These are phyloP conservation scores for Stevia rebaudiana DNA, from an alignment of 140 eudicot species.

Conservation along the genomic window DNA sequence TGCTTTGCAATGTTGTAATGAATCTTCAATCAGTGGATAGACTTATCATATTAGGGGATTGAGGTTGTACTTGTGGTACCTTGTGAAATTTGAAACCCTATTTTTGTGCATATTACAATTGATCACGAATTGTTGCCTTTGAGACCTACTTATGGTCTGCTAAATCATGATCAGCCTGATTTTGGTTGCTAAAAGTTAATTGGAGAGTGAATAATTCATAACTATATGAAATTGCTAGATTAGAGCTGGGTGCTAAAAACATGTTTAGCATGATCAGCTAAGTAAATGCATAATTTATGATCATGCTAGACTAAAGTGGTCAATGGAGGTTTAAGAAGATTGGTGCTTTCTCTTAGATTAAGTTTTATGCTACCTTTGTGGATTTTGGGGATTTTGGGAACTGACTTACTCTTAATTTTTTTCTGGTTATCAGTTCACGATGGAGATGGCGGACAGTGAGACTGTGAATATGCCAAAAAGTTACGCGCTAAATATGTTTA, in stretches of 20 bases:
- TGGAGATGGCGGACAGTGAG: slow-evolving; percentile 62
- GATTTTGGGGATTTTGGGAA: slow-evolving; percentile 4
- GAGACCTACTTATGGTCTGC: not conserved
- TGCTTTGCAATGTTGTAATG: not conserved
- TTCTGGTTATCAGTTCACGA: slow-evolving; percentile 33
- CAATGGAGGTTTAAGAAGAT: slow-evolving; percentile 3
- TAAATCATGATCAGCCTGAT: not conserved
- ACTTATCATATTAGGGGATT: not conserved
- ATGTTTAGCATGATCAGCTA: not conserved
- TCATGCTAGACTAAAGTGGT: slow-evolving; percentile 1
- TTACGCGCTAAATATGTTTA: slow-evolving; percentile 33
- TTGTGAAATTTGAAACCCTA: slow-evolving; percentile 14
- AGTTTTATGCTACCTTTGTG: not conserved
- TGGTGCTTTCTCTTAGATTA: not conserved
- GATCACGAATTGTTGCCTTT: not conserved
- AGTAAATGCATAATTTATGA: not conserved
- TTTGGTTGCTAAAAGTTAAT: slow-evolving; percentile 7
- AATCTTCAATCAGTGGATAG: not conserved
- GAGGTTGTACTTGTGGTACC: not conserved
- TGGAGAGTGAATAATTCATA: not conserved
- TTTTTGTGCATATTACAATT: not conserved
- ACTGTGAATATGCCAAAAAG: slow-evolving; percentile 46
- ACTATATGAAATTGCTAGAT: not conserved
- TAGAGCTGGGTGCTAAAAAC: not conserved
- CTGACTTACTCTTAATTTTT: not conserved